These are phyloP conservation scores for Nothophoma quercina DNA, from an alignment of 2,329 filamentous ascomycete genomes.

Conservation along the genomic window DNA sequence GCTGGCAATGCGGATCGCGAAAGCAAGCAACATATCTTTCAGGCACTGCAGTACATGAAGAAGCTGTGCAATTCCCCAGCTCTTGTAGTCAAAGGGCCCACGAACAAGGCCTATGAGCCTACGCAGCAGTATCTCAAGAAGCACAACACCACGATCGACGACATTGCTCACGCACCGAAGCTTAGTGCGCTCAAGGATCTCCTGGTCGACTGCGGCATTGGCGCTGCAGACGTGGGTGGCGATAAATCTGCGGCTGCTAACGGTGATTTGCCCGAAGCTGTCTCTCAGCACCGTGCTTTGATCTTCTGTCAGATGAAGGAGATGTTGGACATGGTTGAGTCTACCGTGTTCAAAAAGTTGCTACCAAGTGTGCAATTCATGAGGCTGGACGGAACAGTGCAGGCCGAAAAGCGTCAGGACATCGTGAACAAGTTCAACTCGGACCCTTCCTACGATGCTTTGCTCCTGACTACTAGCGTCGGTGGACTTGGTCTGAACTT, in stretches of 20 bases:
- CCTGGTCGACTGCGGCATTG: conserved; percentile 98
- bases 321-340: conserved; percentile 99
- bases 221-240: conserved; percentile 59
- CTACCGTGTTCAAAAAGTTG: conserved; percentile 86
- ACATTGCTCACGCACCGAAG: conserved; percentile 90
- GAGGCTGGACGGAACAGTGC: conserved; percentile 91
- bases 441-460: conserved; percentile 93
- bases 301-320: conserved; percentile 99
- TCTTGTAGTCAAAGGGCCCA: conserved; percentile 87
- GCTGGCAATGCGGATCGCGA: conserved; percentile 83
- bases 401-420: conserved; percentile 91
- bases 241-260: conserved; percentile 55
- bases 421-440: conserved; percentile 99
- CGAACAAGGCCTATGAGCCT: conserved; percentile 86
- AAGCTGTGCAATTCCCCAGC: conserved; percentile 98
- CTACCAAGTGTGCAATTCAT: conserved; percentile 93
- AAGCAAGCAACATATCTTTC: conserved; percentile 98
- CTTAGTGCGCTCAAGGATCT: conserved; percentile 88
- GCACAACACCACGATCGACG: conserved; percentile 82
- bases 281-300: conserved; percentile 93
- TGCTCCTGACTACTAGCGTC: conserved; percentile 93
- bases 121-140: conserved; percentile 81
- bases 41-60: conserved; percentile 98
- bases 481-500: conserved; percentile 94
- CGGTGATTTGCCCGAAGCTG: conserved; percentile 75